phyloP scores from a whole-genome alignment of 192 early-diverging fungal genomes.

The Ambispora gerdemannii region DNA sequence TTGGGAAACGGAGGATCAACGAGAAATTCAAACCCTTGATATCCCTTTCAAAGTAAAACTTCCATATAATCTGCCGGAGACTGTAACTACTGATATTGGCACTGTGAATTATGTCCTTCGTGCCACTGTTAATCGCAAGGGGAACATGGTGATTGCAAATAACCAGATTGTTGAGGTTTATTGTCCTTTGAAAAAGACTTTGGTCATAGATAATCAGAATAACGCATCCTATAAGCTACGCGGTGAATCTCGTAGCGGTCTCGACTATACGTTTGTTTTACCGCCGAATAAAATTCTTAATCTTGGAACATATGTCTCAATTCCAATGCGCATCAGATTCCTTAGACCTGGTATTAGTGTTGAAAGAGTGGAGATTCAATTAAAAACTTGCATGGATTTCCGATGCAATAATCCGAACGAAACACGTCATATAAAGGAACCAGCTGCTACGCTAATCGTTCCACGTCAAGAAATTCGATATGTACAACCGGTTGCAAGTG shows the following conservation, averaged over 20 bases:
- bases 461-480: conserved; percentile 10
- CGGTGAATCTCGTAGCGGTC: conserved; percentile 13
- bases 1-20: conserved; percentile 16
- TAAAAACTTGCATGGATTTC: conserved; percentile 28
- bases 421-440: conserved; percentile 9
- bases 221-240: conserved; percentile 15
- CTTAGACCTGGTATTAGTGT: conserved; percentile 3
- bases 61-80: conserved; percentile 23
- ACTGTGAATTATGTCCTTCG: not conserved
- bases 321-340: conserved; percentile 22
- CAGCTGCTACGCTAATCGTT: not conserved
- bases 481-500: not conserved
- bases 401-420: conserved; percentile 9
- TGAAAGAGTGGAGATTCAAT: conserved; percentile 11
- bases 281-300: conserved; percentile 27
- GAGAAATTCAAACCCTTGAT: conserved; percentile 3
- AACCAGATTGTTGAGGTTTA: conserved; percentile 1
- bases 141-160: not conserved
- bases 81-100: conserved; percentile 10
- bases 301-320: conserved; percentile 13
- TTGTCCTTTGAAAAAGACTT: conserved; percentile 11
- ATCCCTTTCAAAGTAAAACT: conserved; percentile 26
- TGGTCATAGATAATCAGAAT: not conserved
- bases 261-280: conserved; percentile 29
- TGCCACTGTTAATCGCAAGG: not conserved